A percentile compares a stretch with the other conserved stretches of the same genome.
Conservation (phyloP, 208 protist species). For the Leishmania lainsoni region DNA sequence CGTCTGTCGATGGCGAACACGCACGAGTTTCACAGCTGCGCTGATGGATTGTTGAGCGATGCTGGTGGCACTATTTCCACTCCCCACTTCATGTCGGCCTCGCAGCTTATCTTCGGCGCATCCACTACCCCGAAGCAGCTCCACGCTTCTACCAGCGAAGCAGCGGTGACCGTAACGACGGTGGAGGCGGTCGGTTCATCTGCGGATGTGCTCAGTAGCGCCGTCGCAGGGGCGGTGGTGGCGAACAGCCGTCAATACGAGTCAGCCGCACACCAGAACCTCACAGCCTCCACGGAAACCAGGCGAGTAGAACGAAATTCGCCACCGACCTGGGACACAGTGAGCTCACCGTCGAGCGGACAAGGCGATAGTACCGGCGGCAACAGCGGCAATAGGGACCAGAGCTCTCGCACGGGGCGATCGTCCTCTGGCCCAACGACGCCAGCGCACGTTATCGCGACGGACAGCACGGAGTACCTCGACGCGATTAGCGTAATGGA, state of each 20-base stretch:
- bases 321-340: no score
- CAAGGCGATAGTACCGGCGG: background rate
- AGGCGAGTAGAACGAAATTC: no score
- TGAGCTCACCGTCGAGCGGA: background rate
- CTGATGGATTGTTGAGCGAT: background rate
- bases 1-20: background rate
- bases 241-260: background rate
- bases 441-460: background rate
- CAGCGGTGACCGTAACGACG: background rate
- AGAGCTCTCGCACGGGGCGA: background rate
- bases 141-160: background rate
- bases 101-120: background rate
- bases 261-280: background rate
- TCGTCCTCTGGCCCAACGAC: background rate
- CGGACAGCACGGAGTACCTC: background rate
- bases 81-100: background rate
- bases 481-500: background rate
- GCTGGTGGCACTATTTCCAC: background rate
- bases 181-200: background rate
- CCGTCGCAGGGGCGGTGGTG: background rate
- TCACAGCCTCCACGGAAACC: background rate
- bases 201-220: background rate
- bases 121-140: background rate
- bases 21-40: no score
- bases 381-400: background rate